These are phyloP conservation scores for Paraphysoderma sedebokerense DNA, from an alignment of 371 early-diverging fungal species.

Conservation along the genomic window DNA sequence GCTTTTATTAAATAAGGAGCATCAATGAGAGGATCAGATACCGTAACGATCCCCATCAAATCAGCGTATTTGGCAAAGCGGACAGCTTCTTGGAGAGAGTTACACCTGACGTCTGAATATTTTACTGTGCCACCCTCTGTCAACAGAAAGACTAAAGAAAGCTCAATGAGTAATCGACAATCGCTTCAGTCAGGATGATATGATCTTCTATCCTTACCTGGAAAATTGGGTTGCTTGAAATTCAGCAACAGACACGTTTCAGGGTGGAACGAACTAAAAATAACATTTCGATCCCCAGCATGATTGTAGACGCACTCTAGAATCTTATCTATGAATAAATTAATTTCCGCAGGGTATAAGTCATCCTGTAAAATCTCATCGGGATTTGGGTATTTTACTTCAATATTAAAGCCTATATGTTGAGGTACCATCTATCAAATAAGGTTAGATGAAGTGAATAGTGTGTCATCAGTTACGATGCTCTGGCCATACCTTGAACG, in stretches of 20 bases:
- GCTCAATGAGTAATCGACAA: too few species aligned
- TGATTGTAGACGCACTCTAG: conserved; percentile 53
- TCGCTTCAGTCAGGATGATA: too few species aligned
- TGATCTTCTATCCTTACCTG: too few species aligned
- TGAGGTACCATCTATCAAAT: conserved; percentile 38
- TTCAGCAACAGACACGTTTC: conserved; percentile 67
- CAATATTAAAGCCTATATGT: conserved; percentile 80
- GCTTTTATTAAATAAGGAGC: conserved; percentile 55
- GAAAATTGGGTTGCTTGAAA: conserved; percentile 43
- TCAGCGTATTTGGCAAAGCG: conserved; percentile 56
- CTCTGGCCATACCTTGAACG: conserved; percentile 32
- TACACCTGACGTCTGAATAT: conserved; percentile 66
- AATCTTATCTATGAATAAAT: conserved; percentile 71
- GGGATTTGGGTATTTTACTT: conserved; percentile 89
- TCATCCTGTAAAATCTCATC: conserved; percentile 68
- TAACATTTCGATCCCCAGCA: conserved; percentile 52
- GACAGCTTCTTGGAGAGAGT: conserved; percentile 68
- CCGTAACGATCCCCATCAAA: conserved; percentile 67
- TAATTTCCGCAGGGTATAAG: conserved; percentile 50
- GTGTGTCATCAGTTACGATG: background rate
- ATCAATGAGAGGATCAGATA: conserved; percentile 53
- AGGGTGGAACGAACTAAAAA: conserved; percentile 89
- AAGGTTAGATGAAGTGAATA: background rate
- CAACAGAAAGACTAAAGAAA: conserved; percentile 82
- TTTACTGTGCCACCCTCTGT: conserved; percentile 64